Evolutionary conservation across 2,329 filamentous ascomycete species (phyloP), one percentile per base, ranked within the genome.

Genomic region (Pseudogymnoascus sp.): DNA sequence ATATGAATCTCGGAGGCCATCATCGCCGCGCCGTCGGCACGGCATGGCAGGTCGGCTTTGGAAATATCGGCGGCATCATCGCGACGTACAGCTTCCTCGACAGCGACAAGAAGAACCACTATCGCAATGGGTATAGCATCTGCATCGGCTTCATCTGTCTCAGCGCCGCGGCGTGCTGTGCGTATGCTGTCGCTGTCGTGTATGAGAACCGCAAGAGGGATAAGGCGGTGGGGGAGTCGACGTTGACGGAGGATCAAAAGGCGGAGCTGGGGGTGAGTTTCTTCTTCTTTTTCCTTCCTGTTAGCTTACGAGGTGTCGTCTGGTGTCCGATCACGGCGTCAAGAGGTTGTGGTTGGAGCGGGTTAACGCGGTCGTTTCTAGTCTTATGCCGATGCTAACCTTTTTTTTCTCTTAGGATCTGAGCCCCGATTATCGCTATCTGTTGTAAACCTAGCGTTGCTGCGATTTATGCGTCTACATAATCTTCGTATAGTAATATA

Each of bases 31-130:
- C 86, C 8, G 83, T 92, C 15, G 89, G 89, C 11, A 84, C 84
- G 8, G 89, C 87, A 0, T 92, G 87, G 87, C 89, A 92, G 73
- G 80, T 93, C 47, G 87, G 87, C 0, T 91, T 92, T 68, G 89
- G 89, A 10, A 93, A 92, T 70, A 85, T 91, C 38, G 89, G 89
- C 44, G 90, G 89, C 26, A 91, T 93, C 70, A 87, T 93, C 65
- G 82, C 89, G 11, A 90, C 89, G 0, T 92, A 86, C 75, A 78
- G 84, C 1, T 91, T 91, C 74, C 71, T 89, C 17, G 72, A 53
- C 3, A 11, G 78, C 62, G 91, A 96, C 72, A 83, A 83, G 1
- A 90, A 90, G 0, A 71, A 75, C 21, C 73, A 76, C 53, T 96
- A 88, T 74, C 82, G 78, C 6, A 85, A 82, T 0, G 93, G 92